phyloP scores from a whole-genome alignment of 495 filamentous ascomycete genomes.

The Extremus antarcticus region DNA sequence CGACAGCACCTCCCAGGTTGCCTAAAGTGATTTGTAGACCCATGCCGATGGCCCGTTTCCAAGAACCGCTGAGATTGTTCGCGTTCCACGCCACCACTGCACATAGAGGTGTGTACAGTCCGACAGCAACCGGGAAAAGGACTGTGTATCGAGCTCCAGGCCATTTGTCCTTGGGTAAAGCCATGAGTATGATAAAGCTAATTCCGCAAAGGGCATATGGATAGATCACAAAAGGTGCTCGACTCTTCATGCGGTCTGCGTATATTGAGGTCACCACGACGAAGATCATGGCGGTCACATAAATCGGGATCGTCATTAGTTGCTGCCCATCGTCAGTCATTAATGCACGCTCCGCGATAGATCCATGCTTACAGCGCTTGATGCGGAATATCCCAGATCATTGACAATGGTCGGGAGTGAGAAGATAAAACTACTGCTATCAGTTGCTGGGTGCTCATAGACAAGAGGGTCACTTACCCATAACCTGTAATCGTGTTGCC shows the following conservation, averaged over 20 bases:
- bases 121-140: background rate
- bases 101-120: background rate
- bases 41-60: background rate
- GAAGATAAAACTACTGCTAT: constrained; percentile 19
- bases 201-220: constrained; percentile 32
- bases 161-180: background rate
- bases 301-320: constrained; percentile 60
- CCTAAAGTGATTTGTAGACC: background rate
- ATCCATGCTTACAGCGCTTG: no score
- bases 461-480: background rate
- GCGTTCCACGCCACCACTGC: background rate
- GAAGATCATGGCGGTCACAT: constrained; percentile 49
- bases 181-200: background rate
- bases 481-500: constrained; percentile 18
- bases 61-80: background rate
- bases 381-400: constrained; percentile 41
- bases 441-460: background rate
- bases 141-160: background rate
- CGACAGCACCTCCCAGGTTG: background rate
- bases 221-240: constrained; percentile 55
- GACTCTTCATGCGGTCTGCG: constrained; percentile 49
- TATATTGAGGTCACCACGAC: constrained; percentile 46
- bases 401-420: background rate
- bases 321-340: constrained; percentile 55
- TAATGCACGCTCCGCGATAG: constrained; percentile 30